Evolutionary conservation across 2,329 filamentous ascomycete species (phyloP), one percentile per base, ranked within the genome.

Genomic region (Fusarium sp.): DNA sequence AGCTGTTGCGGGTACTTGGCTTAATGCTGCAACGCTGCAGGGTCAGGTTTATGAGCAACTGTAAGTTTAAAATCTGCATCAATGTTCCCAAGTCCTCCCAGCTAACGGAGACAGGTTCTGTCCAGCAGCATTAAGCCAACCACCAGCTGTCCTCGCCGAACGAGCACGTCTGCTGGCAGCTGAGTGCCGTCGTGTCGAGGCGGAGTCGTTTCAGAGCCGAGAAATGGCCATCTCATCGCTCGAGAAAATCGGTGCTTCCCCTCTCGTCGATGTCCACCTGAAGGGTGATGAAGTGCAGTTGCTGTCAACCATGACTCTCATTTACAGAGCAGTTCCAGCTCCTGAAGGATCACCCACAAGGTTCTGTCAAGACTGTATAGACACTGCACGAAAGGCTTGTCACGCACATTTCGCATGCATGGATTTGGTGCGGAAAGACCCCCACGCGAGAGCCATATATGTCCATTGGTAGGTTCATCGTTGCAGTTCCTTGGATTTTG

Each of bases 1-100:
- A 12, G 78, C 80, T 13, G 81, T 90, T 30, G 86, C 89, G 32
- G 80, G 83, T 17, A 80, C 87, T 41, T 92, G 90, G 89, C 85
- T 91, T 45, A 83, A 83, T 32, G 84, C 89, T 12, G 86, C 88
- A 14, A 85, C 85, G 30, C 84, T 92, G 15, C 87, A 91, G 70
- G 88, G 89, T 20, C 83, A 87, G 20, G 86, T 90, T 10, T 92
- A 92, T 73, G 86, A 90, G 72, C 82, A 87, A 55, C 54, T 85
- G 80, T 84, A 55, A 54, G 81, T 75, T 3, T 17, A 8, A 14
- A 6, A 15, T n/a, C 26, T 14, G 4, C n/a, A 45, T 15, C 28
- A 2, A 24, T 28, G 13, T 32, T 22, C 15, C 38, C 10, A 14
- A 20, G 6, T 39, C 14, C 4, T 18, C 36, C 9, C 38, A 14